Evolutionary conservation across 2,329 filamentous ascomycete species (phyloP).

Genomic region (Aureobasidium vineae): DNA sequence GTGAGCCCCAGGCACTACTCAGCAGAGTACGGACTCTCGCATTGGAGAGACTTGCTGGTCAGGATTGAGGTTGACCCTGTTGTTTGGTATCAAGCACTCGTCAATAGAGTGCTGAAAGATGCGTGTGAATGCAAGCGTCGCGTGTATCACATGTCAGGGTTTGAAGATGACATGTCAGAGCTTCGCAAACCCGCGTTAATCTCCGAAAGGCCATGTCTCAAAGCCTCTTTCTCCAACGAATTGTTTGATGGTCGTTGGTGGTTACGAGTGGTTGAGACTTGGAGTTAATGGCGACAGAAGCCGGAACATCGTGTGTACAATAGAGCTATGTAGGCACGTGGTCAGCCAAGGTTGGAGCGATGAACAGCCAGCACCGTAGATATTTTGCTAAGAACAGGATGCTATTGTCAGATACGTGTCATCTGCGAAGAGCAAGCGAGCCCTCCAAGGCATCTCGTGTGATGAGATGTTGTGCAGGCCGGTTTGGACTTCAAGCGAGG

Average conservation of each 20-base stretch:
- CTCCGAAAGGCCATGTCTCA: not conserved
- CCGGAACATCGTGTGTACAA: not conserved
- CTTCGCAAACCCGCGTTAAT: not conserved
- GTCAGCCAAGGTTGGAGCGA: not conserved
- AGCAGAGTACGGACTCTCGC: not conserved
- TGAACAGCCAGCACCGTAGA: not conserved
- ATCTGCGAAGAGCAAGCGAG: no score
- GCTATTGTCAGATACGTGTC: not conserved
- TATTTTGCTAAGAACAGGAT: no score
- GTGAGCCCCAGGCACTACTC: not conserved
- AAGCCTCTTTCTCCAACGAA: not conserved
- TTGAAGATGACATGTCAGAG: not conserved
- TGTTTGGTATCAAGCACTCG: no score
- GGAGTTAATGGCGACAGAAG: no score
- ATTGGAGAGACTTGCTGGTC: not conserved
- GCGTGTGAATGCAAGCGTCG: not conserved
- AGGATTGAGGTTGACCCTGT: not conserved
- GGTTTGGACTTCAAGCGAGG: not conserved
- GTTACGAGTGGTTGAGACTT: not conserved
- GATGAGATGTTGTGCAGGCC: not conserved
- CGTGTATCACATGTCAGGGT: slow-evolving; percentile 13
- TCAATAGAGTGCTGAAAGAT: no score
- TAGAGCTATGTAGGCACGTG: not conserved
- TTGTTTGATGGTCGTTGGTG: not conserved
- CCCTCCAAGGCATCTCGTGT: not conserved